Percentiles rank a stretch among this genome's conserved stretches.
These are phyloP conservation scores for Kwoniella sp. DNA, from an alignment of 768 basidiomycete genomes.

Conservation along the genomic window DNA sequence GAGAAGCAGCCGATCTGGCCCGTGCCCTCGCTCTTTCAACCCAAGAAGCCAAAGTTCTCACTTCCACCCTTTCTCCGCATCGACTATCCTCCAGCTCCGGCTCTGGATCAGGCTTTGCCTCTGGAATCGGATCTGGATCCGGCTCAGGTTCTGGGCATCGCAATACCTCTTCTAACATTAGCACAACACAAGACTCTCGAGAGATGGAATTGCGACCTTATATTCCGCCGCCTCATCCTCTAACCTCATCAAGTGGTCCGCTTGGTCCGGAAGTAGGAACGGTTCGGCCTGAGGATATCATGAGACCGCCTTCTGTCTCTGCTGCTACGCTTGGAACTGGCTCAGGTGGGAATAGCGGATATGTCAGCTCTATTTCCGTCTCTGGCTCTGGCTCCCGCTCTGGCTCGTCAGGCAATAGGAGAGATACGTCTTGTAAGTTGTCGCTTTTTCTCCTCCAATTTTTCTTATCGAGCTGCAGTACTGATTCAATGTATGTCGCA, in stretches of 20 bases:
- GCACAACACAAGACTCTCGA: slow-evolving; percentile 33
- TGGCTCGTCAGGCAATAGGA: neutral
- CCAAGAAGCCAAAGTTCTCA: slow-evolving; percentile 21
- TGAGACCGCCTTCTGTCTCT: slow-evolving; percentile 24
- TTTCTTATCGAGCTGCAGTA: too few species aligned
- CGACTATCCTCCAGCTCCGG: neutral
- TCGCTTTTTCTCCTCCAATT: too few species aligned
- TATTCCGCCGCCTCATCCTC: neutral
- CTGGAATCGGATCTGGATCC: neutral
- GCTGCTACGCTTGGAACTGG: slow-evolving; percentile 5
- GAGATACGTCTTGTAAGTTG: slow-evolving; percentile 12
- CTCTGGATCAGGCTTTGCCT: too few species aligned
- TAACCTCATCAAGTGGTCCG: too few species aligned
- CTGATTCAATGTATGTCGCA: neutral
- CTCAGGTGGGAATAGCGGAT: slow-evolving; percentile 4
- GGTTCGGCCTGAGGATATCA: slow-evolving; percentile 27
- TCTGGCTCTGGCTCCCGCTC: too few species aligned
- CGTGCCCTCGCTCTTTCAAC: slow-evolving; percentile 41
- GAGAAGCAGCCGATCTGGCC: slow-evolving; percentile 50
- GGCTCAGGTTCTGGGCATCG: neutral
- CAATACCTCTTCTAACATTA: neutral
- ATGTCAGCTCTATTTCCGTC: slow-evolving; percentile 10
- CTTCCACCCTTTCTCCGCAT: neutral
- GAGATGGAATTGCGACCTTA: slow-evolving; percentile 43
- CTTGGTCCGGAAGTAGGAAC: slow-evolving; percentile 6